These are phyloP conservation scores for Pichia norvegensis DNA, from an alignment of 1,139 yeast genomes.

Conservation along the genomic window DNA sequence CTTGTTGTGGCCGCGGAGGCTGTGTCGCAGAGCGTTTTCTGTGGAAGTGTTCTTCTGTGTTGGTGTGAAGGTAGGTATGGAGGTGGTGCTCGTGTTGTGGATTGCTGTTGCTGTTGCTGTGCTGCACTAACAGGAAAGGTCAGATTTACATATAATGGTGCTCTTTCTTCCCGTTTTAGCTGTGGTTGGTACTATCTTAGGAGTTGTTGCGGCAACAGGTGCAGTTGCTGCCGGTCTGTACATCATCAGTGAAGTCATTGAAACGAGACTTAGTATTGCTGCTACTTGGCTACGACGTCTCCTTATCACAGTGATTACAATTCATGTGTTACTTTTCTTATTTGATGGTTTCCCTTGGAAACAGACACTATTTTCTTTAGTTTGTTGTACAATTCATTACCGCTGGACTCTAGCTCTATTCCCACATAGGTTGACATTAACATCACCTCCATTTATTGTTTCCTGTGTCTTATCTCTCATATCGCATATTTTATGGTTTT, in stretches of 20 bases:
- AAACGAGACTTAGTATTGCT: conserved; percentile 85
- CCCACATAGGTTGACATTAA: conserved; percentile 49
- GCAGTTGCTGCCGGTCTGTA: conserved; percentile 85
- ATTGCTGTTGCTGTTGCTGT: too few species aligned
- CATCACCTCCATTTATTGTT: conserved; percentile 39
- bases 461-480: conserved; percentile 67
- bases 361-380: neutral
- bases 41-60: too few species aligned
- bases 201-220: conserved; percentile 64
- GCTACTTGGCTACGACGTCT: conserved; percentile 44
- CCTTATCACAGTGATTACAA: conserved; percentile 33
- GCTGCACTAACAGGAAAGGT: too few species aligned
- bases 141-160: neutral
- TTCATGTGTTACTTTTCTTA: conserved; percentile 26
- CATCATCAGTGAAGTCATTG: conserved; percentile 85
- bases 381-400: neutral
- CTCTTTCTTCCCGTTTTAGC: conserved; percentile 38
- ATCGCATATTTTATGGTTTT: conserved; percentile 89
- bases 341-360: neutral
- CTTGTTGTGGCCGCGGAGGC: neutral
- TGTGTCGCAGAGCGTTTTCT: too few species aligned
- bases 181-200: conserved; percentile 61
- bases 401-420: conserved; percentile 29
- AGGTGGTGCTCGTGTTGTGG: too few species aligned
- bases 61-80: too few species aligned